These are phyloP conservation scores for Penicillium diatomitis DNA, from an alignment of 495 filamentous ascomycete genomes.

Conservation along the genomic window DNA sequence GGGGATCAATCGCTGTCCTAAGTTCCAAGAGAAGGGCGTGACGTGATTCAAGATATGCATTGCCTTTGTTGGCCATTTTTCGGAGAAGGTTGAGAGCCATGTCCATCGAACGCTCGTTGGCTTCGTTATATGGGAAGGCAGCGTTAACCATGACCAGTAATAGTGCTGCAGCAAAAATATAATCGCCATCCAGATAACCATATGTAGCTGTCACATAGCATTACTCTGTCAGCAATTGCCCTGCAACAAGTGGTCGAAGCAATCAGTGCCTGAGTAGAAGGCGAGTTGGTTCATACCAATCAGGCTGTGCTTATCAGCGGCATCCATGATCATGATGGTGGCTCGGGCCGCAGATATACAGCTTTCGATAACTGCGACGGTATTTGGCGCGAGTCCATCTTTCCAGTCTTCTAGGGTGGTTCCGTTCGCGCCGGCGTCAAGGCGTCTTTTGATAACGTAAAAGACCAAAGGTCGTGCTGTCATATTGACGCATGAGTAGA, in stretches of 20 bases:
- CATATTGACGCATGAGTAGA: conserved; percentile 46
- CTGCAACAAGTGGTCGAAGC: not conserved
- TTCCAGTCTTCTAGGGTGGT: conserved; percentile 30
- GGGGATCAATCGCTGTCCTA: conserved; percentile 21
- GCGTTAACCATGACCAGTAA: conserved; percentile 43
- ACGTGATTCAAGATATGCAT: conserved; percentile 33
- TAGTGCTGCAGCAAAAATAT: conserved; percentile 39
- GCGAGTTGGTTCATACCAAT: conserved; percentile 20
- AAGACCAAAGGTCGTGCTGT: conserved; percentile 40
- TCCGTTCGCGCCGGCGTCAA: conserved; percentile 19
- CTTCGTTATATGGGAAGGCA: conserved; percentile 33
- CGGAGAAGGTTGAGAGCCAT: conserved; percentile 31
- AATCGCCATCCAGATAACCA: conserved; percentile 43
- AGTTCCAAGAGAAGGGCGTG: conserved; percentile 33
- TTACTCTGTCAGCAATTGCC: not conserved
- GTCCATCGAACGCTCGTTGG: conserved; percentile 32
- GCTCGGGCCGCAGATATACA: conserved; percentile 39
- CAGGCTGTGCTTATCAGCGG: conserved; percentile 34
- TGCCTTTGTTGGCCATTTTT: conserved; percentile 40
- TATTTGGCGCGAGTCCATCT: conserved; percentile 29
- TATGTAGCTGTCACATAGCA: conserved; percentile 28
- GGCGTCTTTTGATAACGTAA: conserved; percentile 37
- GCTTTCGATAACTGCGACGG: conserved; percentile 38
- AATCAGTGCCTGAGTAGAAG: not conserved
- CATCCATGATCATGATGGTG: conserved; percentile 38